Evolutionary conservation across 495 filamentous ascomycete species (phyloP), one percentile per base, ranked within the genome.

Genomic region (Lophiostoma macrostomum): DNA sequence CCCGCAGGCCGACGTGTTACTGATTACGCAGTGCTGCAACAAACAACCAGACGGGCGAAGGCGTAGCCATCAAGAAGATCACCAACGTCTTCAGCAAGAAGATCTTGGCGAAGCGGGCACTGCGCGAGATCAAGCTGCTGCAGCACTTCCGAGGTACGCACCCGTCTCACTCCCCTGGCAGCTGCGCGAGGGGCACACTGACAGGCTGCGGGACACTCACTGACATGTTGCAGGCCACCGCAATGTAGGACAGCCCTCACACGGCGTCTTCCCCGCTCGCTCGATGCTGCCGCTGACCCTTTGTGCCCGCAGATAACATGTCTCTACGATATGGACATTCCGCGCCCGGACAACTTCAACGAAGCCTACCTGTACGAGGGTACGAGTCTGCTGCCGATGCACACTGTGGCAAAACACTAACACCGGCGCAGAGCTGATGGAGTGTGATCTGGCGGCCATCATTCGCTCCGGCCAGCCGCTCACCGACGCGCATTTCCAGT

Each of bases 21-120:
- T 23, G 25, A 5, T 46, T 24, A 16, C 24, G 25, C 48, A 62
- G 91, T 71, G 94, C 94, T 43, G 94, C 93, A 22, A 90, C 88
- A 46, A 96, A 98, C 75, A 82, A 80, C 64, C 80, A 86, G 68
- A 95, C 88, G 12, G 84, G 83, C 63, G 93, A 98, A 67, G 93
- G 93, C n/a, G 91, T 98, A 47, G 93, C 93, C 52, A 89, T 98
- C 74, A 98, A 98, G 76, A 98, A 98, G 71, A 88, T 98, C 65
- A 98, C 93, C 72, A 98, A 98, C 86, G 94, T 98, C 54, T 97
- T 98, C 78, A 96, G 90, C 81, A 98, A 98, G 76, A 97, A 97
- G 83, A 98, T 98, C 60, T 76, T 98, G 53, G 93, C 93, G 53
- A 98, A 98, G 80, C 87, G 93, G 60, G 93, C 94, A 46, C 72